Percentiles rank a stretch among this genome's conserved stretches.
These are phyloP conservation scores for Penicillium atrosanguineum DNA, from an alignment of 495 filamentous ascomycete species.

Conservation along the genomic window DNA sequence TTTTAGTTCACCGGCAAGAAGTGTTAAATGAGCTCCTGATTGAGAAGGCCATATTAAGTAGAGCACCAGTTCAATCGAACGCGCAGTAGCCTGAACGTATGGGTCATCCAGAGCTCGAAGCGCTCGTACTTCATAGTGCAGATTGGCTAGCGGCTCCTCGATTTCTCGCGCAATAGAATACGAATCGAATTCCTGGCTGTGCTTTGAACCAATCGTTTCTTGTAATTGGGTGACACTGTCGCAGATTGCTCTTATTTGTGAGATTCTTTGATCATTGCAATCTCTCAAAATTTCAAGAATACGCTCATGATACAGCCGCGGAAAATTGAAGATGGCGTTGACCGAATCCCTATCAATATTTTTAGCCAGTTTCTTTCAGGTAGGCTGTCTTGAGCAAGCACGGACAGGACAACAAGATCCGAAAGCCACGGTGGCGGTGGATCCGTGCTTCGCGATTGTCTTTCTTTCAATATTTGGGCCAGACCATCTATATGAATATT, in stretches of 20 bases:
- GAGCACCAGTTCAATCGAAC: slow-evolving; percentile 12
- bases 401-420: no score
- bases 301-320: no score
- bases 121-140: no score
- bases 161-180: no score
- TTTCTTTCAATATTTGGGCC: slow-evolving; percentile 19
- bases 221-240: slow-evolving; percentile 6
- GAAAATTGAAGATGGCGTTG: no score
- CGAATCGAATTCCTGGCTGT: no score
- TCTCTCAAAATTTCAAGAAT: background rate
- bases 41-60: slow-evolving; percentile 9
- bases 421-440: slow-evolving; percentile 2
- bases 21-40: slow-evolving; percentile 9
- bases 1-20: slow-evolving; percentile 18
- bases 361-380: no score
- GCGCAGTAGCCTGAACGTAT: background rate
- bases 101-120: no score
- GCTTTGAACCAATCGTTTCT: background rate
- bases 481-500: slow-evolving; percentile 27
- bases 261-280: background rate
- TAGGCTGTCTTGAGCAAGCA: no score
- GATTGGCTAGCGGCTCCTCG: no score
- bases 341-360: no score
- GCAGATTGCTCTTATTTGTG: slow-evolving; percentile 5
- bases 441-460: slow-evolving; percentile 6